Conservation (phyloP, 2,329 filamentous ascomycete genomes). For the Trichophyton schoenleinii region DNA sequence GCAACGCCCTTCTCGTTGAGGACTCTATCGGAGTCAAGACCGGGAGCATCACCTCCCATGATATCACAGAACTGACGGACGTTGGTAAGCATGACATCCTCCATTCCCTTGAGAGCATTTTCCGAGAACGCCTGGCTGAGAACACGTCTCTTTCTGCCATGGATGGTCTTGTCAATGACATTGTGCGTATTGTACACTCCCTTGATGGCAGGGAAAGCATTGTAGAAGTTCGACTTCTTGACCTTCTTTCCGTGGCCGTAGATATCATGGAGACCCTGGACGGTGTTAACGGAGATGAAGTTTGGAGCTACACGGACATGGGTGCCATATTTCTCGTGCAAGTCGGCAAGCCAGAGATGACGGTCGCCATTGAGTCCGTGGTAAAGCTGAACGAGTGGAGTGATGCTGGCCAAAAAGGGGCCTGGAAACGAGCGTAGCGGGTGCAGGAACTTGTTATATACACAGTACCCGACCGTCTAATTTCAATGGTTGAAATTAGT, state of each 20-base stretch:
- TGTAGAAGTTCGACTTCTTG: conserved; percentile 20
- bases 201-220: conserved; percentile 30
- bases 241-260: conserved; percentile 19
- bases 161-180: conserved; percentile 14
- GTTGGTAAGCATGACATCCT: conserved; percentile 14
- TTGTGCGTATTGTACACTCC: conserved; percentile 16
- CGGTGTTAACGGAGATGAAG: conserved; percentile 64
- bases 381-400: conserved; percentile 11
- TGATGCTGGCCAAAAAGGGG: conserved; percentile 12
- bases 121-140: conserved; percentile 23
- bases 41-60: conserved; percentile 12
- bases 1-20: conserved; percentile 8
- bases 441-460: conserved; percentile 13
- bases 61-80: conserved; percentile 12
- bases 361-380: conserved; percentile 12
- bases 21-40: conserved; percentile 12
- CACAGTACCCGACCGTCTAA: conserved; percentile 9
- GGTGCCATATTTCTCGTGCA: conserved; percentile 24
- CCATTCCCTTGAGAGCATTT: conserved; percentile 16
- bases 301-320: conserved; percentile 67
- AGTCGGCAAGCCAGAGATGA: conserved; percentile 11
- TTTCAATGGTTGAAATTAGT: neutral
- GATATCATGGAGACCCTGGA: conserved; percentile 53
- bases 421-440: conserved; percentile 11
- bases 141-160: conserved; percentile 18